These are phyloP conservation scores for Suillus lakei DNA, from an alignment of 768 basidiomycete species.

Conservation along the genomic window DNA sequence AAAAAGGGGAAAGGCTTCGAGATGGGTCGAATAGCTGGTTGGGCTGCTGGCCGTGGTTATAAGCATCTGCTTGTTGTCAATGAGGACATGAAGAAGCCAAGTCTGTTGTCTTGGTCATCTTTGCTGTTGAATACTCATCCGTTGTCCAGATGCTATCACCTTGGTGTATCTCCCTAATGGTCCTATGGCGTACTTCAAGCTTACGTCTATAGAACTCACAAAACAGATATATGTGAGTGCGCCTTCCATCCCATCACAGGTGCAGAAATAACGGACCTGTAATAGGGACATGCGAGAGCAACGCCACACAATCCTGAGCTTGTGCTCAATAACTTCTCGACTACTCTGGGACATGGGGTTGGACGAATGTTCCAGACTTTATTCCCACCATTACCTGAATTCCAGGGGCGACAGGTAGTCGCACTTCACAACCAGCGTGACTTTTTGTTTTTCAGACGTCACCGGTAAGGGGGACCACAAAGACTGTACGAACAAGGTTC, in stretches of 20 bases:
- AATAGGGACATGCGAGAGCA: constrained; percentile 87
- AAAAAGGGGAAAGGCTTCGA: constrained; percentile 92
- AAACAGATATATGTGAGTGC: constrained; percentile 80
- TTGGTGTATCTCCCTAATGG: constrained; percentile 89
- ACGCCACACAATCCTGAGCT: constrained; percentile 95
- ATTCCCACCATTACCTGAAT: constrained; percentile 94
- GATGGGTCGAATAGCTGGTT: constrained; percentile 87
- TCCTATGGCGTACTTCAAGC: constrained; percentile 94
- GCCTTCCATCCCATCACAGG: neutral
- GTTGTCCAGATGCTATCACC: constrained; percentile 82
- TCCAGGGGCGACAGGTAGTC: constrained; percentile 95
- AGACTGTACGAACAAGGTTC: constrained; percentile 1
- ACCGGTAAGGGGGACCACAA: constrained; percentile 61
- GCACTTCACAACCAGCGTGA: constrained; percentile 97
- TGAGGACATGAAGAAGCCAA: constrained; percentile 93
- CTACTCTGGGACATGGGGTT: constrained; percentile 89
- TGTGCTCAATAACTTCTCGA: constrained; percentile 92
- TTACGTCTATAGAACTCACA: constrained; percentile 86
- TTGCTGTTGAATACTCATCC: constrained; percentile 13
- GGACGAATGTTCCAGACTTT: constrained; percentile 96
- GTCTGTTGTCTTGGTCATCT: constrained; percentile 51
- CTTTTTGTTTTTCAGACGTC: constrained; percentile 96
- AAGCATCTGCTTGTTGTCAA: constrained; percentile 92
- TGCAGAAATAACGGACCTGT: constrained; percentile 14
- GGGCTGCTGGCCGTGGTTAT: constrained; percentile 90